Conservation (phyloP, 805 yeast genomes). For the Metschnikowia orientalis region DNA sequence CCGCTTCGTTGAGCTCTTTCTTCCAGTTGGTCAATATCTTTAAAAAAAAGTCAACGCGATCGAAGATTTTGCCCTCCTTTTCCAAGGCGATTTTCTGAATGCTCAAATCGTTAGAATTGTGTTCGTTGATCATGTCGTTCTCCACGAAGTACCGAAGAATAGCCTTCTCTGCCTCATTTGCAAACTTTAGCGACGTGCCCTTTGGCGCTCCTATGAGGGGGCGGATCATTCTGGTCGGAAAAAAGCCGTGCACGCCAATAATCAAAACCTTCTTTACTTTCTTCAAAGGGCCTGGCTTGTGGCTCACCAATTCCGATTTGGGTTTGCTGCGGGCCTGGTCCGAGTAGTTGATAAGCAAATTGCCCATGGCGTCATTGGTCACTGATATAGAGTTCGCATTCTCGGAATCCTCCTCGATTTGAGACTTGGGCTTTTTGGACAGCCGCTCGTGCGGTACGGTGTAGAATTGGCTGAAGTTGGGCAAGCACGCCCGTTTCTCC, state of each 20-base stretch:
- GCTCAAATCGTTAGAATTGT: slow-evolving; percentile 32
- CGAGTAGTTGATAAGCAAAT: slow-evolving; percentile 30
- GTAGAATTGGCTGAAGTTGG: slow-evolving; percentile 24
- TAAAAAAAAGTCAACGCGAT: slow-evolving; percentile 78
- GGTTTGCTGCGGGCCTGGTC: slow-evolving; percentile 9
- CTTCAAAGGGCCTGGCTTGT: slow-evolving; percentile 26
- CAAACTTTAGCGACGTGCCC: slow-evolving; percentile 88
- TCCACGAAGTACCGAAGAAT: slow-evolving; percentile 57
- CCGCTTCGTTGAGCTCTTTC: slow-evolving; percentile 58
- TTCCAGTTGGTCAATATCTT: slow-evolving; percentile 67
- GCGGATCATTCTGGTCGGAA: slow-evolving; percentile 80
- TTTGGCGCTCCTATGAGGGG: slow-evolving; percentile 93
- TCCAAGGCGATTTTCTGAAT: slow-evolving; percentile 92
- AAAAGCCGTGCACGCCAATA: slow-evolving; percentile 94
- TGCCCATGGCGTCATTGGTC: slow-evolving; percentile 40
- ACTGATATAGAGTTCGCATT: slow-evolving; percentile 34
- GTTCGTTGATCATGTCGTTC: slow-evolving; percentile 32
- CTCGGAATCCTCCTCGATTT: slow-evolving; percentile 24
- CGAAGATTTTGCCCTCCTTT: slow-evolving; percentile 86
- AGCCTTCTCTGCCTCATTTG: slow-evolving; percentile 81
- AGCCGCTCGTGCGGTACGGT: slow-evolving; percentile 9
- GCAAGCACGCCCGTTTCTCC: slow-evolving; percentile 36
- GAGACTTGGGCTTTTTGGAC: slow-evolving; percentile 19
- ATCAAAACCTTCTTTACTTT: slow-evolving; percentile 61
- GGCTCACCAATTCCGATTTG: slow-evolving; percentile 22